Evolutionary conservation across 1,139 yeast genomes (phyloP).

Genomic region (Candida sojae): DNA sequence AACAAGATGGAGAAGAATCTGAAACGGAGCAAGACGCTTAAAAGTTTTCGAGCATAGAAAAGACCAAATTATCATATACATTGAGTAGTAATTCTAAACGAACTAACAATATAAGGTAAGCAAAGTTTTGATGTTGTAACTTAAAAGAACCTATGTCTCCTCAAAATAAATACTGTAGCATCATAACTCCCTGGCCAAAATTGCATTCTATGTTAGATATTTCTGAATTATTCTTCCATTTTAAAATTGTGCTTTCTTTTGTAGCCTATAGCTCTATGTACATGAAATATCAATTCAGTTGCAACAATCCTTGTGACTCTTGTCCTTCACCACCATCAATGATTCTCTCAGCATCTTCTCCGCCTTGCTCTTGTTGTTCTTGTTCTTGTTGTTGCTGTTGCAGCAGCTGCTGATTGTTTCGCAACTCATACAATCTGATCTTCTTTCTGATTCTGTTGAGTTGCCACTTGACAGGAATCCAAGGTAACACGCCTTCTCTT

Average conservation of each 20-base stretch:
- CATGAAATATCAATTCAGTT: not conserved
- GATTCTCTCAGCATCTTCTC: too few relatives aligned
- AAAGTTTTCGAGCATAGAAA: not conserved
- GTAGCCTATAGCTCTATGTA: too few relatives aligned
- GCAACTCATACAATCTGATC: constrained; percentile 25
- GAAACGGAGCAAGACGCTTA: not conserved
- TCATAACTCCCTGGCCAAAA: too few relatives aligned
- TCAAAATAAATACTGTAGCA: too few relatives aligned
- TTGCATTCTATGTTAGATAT: too few relatives aligned
- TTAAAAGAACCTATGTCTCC: too few relatives aligned
- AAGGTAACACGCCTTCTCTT: constrained; percentile 59
- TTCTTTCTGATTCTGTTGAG: constrained; percentile 55
- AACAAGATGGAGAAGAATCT: constrained; percentile 5
- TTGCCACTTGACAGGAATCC: constrained; percentile 63
- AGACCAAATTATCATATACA: too few relatives aligned
- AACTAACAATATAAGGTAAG: too few relatives aligned
- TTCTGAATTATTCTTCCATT: too few relatives aligned
- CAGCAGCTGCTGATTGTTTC: constrained; percentile 11
- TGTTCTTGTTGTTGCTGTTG: constrained; percentile 1
- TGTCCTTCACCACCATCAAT: not conserved
- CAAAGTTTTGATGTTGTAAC: too few relatives aligned
- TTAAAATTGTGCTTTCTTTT: too few relatives aligned
- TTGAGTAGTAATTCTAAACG: too few relatives aligned
- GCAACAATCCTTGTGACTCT: constrained; percentile 14
- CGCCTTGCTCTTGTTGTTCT: constrained; percentile 2